Evolutionary conservation across 2,329 filamentous ascomycete species (phyloP).

Genomic region (Penicillium olsonii): DNA sequence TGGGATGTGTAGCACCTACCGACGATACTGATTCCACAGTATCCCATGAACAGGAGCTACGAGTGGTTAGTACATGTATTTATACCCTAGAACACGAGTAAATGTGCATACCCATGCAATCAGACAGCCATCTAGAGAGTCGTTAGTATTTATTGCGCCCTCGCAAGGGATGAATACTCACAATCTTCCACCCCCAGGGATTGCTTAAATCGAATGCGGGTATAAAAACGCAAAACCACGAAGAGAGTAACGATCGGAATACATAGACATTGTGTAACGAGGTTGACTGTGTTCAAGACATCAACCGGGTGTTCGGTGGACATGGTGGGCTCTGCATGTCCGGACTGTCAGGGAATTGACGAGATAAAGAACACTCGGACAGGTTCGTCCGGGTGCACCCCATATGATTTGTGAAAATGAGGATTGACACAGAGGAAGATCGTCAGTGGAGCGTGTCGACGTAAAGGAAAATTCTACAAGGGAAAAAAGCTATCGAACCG

Average conservation of each 20-base stretch:
- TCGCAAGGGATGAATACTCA: conserved; percentile 16
- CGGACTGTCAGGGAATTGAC: not conserved
- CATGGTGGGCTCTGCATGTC: conserved; percentile 18
- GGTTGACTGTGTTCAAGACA: conserved; percentile 33
- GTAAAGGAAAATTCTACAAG: not conserved
- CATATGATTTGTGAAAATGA: conserved; percentile 5
- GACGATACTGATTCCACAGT: conserved; percentile 34
- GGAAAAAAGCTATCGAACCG: conserved; percentile 5
- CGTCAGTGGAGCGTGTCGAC: not conserved
- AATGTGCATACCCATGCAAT: conserved; percentile 20
- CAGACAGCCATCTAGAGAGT: conserved; percentile 17
- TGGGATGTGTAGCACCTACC: conserved; percentile 14
- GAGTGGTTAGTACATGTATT: not conserved
- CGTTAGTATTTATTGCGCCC: conserved; percentile 10
- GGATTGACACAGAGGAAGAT: not conserved
- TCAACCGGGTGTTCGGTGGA: conserved; percentile 25
- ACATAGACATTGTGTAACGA: conserved; percentile 39
- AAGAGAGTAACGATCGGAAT: conserved; percentile 37
- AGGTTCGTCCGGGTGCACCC: not conserved
- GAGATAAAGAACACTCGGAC: conserved; percentile 1
- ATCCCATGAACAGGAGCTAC: conserved; percentile 35
- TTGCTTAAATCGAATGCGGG: conserved; percentile 35
- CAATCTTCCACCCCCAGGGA: conserved; percentile 36
- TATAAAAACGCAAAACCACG: conserved; percentile 32
- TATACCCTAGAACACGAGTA: not conserved